Base-by-base conservation (phyloP, 148 eudicot genomes). In the Silene conica region DNA sequence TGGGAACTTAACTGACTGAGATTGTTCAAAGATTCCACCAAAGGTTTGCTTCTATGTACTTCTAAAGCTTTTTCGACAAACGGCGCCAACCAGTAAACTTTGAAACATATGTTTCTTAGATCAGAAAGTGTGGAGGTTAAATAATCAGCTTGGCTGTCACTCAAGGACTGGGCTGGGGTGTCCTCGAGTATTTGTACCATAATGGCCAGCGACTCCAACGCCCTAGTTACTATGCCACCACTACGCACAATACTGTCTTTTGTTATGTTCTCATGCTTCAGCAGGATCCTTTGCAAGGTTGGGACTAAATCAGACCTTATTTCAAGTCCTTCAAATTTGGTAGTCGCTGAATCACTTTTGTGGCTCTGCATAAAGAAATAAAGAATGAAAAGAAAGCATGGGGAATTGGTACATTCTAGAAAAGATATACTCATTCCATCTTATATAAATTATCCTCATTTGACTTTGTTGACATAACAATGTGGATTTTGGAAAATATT, bases 281-380 rank as follows among this genome's bases (percentile, higher is more conserved):
- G 64, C 78, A 67, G 69, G 26, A 76, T 76, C 16, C 58, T 68
- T 60, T 76, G 66, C 25, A 76, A 76, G 62, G 45, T 65, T 21
- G 78, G 78, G 23, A 76, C 6, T 2, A 68, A 6, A 43, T 69
- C 48, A 18, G 67, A 9, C 28, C 67, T 69, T 2, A 68, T 19
- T 0, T 46, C 48, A 58, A 76, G 7, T 23, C 65, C 78, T 67
- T 75, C 28, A 15, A 67, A 75, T 75, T 68, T 18, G 0, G 28
- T 45, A 14, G 54, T 57, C 43, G 45, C 58, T 21, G 48, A n/a
- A 13, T 18, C 63, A 18, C 52, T 56, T 31, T 66, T n/a, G 15
- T 43, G 60, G n/a, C 31, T 45, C 78, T 75, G 58, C 43, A 45
- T 2, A 25, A 57, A 41, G 26, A 38, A 26, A 45, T 2, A 25